Evolutionary conservation across 257 asterid genomes (phyloP).

Genomic region (Capsicum rhomboideum): DNA sequence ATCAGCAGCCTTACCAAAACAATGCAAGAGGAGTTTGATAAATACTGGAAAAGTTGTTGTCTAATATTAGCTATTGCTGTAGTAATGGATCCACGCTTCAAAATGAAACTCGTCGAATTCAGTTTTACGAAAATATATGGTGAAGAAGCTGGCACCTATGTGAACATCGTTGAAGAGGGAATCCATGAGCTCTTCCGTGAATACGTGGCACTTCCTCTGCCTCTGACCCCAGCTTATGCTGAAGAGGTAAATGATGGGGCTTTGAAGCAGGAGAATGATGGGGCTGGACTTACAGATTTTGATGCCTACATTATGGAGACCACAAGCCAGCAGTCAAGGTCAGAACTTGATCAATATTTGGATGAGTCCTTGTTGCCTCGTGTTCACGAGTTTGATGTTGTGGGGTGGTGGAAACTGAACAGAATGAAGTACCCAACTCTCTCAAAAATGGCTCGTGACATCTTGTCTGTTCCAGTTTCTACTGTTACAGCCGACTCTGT

Average conservation of each 20-base stretch:
- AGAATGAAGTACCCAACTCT: slow-evolving; percentile 79
- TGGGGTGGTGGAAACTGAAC: slow-evolving; percentile 94
- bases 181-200: slow-evolving; percentile 83
- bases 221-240: slow-evolving; percentile 41
- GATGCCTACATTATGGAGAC: slow-evolving; percentile 78
- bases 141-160: slow-evolving; percentile 51
- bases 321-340: slow-evolving; percentile 55
- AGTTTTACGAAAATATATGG: slow-evolving; percentile 76
- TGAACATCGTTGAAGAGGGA: slow-evolving; percentile 68
- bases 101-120: slow-evolving; percentile 87
- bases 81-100: slow-evolving; percentile 95
- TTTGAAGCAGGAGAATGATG: slow-evolving; percentile 34
- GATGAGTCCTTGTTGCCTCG: slow-evolving; percentile 91
- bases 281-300: slow-evolving; percentile 63
- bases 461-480: slow-evolving; percentile 79
- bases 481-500: slow-evolving; percentile 49
- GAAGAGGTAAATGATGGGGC: slow-evolving; percentile 51
- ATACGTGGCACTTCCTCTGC: slow-evolving; percentile 58
- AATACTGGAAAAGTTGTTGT: slow-evolving; percentile 78
- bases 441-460: slow-evolving; percentile 90
- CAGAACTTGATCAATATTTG: slow-evolving; percentile 89
- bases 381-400: slow-evolving; percentile 79
- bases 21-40: slow-evolving; percentile 75
- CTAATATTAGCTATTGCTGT: slow-evolving; percentile 79
- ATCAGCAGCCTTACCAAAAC: slow-evolving; percentile 44